Base-by-base conservation (phyloP, 306 rosid genomes). In the Pyrus communis region DNA sequence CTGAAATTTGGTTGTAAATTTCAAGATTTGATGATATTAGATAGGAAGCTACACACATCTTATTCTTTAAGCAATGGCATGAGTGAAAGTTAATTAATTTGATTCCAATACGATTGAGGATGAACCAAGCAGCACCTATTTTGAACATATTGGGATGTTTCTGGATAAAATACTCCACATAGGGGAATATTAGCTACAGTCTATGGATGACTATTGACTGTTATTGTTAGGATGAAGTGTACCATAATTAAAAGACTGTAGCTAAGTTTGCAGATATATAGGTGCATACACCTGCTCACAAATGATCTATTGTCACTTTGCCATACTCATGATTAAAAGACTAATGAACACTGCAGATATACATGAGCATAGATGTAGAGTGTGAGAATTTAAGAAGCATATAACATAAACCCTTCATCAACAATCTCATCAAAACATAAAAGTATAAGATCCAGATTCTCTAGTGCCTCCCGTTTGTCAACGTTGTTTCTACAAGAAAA, bases 361-460 rank as follows among this genome's bases (percentile, higher is more conserved):
- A 46, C 11, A 49, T 42, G 4, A 4, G 18, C 25, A 23, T 4
- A 9, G 25, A 70, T 0, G 8, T 45, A 46, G 59, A 70, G n/a
- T 75, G 67, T 7, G 40, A 71, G 70, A 57, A 74, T 69, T 66
- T 14, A 38, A 82, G 76, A 70, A 66, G 38, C 75, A 82, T 17
- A 61, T 51, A 14, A 5, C 35, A 49, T 82, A 69, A 82, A 96
- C 99, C 98, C 98, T 79, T 96, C 98, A 84, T 96, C 97, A 72
- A 91, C 88, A 72, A 92, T 96, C 90, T 96, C 98, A 63, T 96
- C 99, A 69, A 92, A 88, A 77, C 99, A 92, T 80, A 96, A 78
- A 60, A 96, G 95, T 78, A 92, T 87, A 81, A 96, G 99, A 85
- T 96, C 99, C 86, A 96, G 88, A 85, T 96, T 96, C 87, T 96